These are phyloP conservation scores for Ophiostoma quercus DNA, from an alignment of 2,329 filamentous ascomycete genomes.

Conservation along the genomic window DNA sequence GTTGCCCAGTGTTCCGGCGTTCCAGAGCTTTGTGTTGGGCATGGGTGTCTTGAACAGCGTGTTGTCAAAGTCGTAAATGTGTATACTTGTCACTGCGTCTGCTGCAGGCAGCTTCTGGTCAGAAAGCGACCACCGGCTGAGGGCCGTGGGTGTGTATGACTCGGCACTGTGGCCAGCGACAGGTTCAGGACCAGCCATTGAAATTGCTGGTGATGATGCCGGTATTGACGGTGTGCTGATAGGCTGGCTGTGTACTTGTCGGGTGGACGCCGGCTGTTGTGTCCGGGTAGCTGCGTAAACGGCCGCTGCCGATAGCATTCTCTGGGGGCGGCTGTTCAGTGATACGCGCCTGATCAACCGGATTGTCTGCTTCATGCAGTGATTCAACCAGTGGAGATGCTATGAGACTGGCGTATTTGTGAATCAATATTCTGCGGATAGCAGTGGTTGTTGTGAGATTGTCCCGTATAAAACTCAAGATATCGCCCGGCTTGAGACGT, in stretches of 20 bases:
- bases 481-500: neutral
- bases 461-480: neutral
- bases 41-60: slow-evolving; percentile 88
- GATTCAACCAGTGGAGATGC: neutral
- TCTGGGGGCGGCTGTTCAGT: neutral
- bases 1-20: slow-evolving; percentile 66
- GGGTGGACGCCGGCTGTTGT: slow-evolving; percentile 13
- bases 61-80: slow-evolving; percentile 98
- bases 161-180: neutral
- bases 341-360: neutral
- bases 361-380: neutral
- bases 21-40: slow-evolving; percentile 86
- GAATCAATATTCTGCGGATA: neutral
- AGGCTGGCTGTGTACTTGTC: neutral
- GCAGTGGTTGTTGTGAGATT: neutral
- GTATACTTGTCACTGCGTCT: slow-evolving; percentile 68
- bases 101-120: slow-evolving; percentile 58
- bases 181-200: neutral
- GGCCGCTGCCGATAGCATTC: slow-evolving; percentile 25
- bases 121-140: slow-evolving; percentile 79
- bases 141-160: slow-evolving; percentile 59
- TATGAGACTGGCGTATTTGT: neutral
- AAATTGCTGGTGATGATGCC: neutral
- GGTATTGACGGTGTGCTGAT: neutral
- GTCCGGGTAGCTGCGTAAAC: slow-evolving; percentile 17